Percentiles rank a stretch among this genome's conserved stretches.
These are phyloP conservation scores for Hippophae rhamnoides DNA, from an alignment of 306 rosid species.

Conservation along the genomic window DNA sequence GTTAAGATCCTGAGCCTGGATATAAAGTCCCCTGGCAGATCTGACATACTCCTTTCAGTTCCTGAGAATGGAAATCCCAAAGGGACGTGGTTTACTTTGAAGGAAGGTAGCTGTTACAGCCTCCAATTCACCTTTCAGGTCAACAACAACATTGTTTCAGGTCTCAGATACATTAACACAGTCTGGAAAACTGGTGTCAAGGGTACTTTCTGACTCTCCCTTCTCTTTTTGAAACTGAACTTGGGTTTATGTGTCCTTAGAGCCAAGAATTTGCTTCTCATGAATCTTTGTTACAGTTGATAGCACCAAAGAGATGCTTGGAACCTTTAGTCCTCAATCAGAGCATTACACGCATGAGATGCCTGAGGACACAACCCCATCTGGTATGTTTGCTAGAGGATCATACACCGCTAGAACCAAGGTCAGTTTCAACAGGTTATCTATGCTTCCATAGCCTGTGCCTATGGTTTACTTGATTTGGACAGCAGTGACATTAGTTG, in stretches of 20 bases:
- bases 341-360: conserved; percentile 62
- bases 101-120: conserved; percentile 91
- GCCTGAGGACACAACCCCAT: conserved; percentile 69
- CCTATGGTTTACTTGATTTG: no score
- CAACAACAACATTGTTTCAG: conserved; percentile 77
- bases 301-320: conserved; percentile 63
- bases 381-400: conserved; percentile 71
- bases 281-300: conserved; percentile 38
- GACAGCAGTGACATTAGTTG: no score
- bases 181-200: no score
- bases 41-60: conserved; percentile 64
- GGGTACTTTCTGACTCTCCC: no score
- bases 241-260: no score
- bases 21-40: conserved; percentile 56
- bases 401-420: conserved; percentile 57
- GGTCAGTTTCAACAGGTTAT: conserved; percentile 26
- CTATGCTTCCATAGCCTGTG: no score
- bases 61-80: no score
- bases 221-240: no score
- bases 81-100: conserved; percentile 55
- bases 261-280: background rate
- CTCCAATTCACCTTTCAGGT: conserved; percentile 72
- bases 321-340: conserved; percentile 65
- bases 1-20: conserved; percentile 84
- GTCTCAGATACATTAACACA: conserved; percentile 78